Evolutionary conservation across 371 early-diverging fungal genomes (phyloP).

Genomic region (Mucor racemosus): DNA sequence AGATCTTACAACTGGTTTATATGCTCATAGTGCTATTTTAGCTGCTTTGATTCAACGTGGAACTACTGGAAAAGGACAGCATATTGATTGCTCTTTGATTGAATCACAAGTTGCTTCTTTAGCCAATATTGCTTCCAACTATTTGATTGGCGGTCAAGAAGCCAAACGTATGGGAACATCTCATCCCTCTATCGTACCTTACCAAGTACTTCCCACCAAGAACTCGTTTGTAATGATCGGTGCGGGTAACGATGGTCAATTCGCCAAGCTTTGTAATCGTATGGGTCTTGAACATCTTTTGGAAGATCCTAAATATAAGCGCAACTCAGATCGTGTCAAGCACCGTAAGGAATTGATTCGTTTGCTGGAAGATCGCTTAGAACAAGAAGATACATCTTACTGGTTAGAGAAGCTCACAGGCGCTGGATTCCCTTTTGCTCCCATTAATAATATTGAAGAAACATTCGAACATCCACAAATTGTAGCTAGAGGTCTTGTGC

Average conservation of each 20-base stretch:
- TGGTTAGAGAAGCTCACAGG: constrained; percentile 73
- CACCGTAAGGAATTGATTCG: constrained; percentile 70
- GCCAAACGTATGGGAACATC: constrained; percentile 86
- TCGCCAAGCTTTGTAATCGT: constrained; percentile 63
- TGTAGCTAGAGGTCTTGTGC: constrained; percentile 75
- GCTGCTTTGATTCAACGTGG: constrained; percentile 81
- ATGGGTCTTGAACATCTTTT: constrained; percentile 58
- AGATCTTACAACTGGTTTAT: constrained; percentile 84
- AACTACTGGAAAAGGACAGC: constrained; percentile 75
- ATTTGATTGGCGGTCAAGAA: constrained; percentile 81
- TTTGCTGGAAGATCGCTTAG: constrained; percentile 58
- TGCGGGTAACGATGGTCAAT: constrained; percentile 89
- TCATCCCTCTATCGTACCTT: constrained; percentile 93
- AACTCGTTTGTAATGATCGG: constrained; percentile 88
- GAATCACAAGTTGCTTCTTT: constrained; percentile 88
- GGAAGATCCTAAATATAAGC: constrained; percentile 57
- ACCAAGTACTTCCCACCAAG: constrained; percentile 85
- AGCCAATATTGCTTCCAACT: constrained; percentile 88
- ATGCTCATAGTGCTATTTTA: constrained; percentile 87
- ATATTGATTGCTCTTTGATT: constrained; percentile 84
- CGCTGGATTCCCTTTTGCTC: constrained; percentile 81
- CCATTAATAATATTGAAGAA: constrained; percentile 83
- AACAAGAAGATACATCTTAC: constrained; percentile 52
- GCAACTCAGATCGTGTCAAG: constrained; percentile 75
- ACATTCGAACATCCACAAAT: constrained; percentile 93